phyloP scores from a whole-genome alignment of 129 eudicot genomes.

The Centrapalus pauciflorus region DNA sequence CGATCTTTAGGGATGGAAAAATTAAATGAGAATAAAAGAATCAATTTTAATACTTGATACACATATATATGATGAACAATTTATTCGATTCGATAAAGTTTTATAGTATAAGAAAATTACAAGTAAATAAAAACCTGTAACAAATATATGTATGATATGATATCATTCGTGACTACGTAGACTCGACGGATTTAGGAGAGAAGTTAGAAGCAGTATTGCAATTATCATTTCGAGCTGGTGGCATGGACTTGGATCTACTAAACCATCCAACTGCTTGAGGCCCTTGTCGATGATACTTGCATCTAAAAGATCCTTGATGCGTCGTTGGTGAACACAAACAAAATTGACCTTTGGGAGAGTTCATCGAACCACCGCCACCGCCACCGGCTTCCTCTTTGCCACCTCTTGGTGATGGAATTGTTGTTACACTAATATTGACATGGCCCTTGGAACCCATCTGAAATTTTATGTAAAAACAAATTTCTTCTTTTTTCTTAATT shows the following conservation, averaged over 20 bases:
- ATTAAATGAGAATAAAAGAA: background rate
- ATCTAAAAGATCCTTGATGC: slow-evolving; percentile 73
- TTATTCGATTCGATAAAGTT: slow-evolving; percentile 1
- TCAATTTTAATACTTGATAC: background rate
- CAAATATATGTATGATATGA: no score
- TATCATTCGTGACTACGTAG: slow-evolving; percentile 14
- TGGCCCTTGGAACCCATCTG: slow-evolving; percentile 34
- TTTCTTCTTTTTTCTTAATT: background rate
- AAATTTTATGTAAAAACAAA: background rate
- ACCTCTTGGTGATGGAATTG: slow-evolving; percentile 43
- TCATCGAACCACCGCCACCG: slow-evolving; percentile 13
- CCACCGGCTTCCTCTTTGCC: slow-evolving; percentile 20
- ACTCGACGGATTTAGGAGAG: slow-evolving; percentile 48
- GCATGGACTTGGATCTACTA: slow-evolving; percentile 68
- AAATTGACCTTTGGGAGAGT: slow-evolving; percentile 48
- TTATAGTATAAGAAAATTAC: background rate
- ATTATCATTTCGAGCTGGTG: slow-evolving; percentile 17
- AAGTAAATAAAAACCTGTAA: slow-evolving; percentile 1
- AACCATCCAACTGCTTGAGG: slow-evolving; percentile 29
- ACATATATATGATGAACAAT: background rate
- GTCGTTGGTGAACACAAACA: slow-evolving; percentile 82
- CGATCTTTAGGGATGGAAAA: background rate
- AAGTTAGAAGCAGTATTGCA: background rate
- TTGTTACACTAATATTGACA: slow-evolving; percentile 24
- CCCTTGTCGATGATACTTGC: slow-evolving; percentile 61